Evolutionary conservation across 2,329 filamentous ascomycete species (phyloP).

Genomic region (Pseudofabraea citricarpa): DNA sequence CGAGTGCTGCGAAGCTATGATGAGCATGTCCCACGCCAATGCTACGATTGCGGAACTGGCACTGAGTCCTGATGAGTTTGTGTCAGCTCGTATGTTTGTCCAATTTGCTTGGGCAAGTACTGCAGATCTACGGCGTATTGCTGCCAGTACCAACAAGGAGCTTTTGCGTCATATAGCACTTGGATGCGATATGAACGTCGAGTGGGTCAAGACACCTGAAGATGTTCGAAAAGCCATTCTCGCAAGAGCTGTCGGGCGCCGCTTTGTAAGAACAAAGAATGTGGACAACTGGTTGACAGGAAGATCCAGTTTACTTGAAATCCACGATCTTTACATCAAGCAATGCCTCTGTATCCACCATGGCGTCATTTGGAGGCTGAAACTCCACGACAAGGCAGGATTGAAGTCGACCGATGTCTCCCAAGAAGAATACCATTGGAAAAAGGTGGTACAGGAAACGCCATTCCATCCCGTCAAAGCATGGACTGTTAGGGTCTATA

Average conservation of each 20-base stretch:
- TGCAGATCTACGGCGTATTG: constrained; percentile 19
- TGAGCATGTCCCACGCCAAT: constrained; percentile 22
- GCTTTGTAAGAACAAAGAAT: background rate
- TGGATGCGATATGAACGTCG: constrained; percentile 26
- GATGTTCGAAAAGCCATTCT: constrained; percentile 22
- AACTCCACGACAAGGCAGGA: background rate
- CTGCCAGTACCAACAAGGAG: constrained; percentile 25
- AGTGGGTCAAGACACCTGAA: constrained; percentile 28
- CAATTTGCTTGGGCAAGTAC: constrained; percentile 28
- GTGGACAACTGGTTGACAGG: background rate
- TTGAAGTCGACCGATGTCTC: constrained; percentile 1
- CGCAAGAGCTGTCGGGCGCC: constrained; percentile 2
- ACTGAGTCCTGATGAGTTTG: constrained; percentile 19
- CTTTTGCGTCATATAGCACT: constrained; percentile 31
- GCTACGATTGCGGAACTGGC: constrained; percentile 31
- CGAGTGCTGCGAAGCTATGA: constrained; percentile 26
- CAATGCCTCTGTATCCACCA: constrained; percentile 15
- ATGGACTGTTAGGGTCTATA: constrained; percentile 11
- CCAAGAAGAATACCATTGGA: background rate
- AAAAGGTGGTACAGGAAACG: constrained; percentile 3
- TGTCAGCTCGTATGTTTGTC: constrained; percentile 29
- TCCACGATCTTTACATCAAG: constrained; percentile 5
- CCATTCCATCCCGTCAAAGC: constrained; percentile 3
- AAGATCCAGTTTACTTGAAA: background rate
- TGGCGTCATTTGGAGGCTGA: constrained; percentile 2